Conservation (phyloP, 257 asterid species). For the Ehretia macrophylla region DNA sequence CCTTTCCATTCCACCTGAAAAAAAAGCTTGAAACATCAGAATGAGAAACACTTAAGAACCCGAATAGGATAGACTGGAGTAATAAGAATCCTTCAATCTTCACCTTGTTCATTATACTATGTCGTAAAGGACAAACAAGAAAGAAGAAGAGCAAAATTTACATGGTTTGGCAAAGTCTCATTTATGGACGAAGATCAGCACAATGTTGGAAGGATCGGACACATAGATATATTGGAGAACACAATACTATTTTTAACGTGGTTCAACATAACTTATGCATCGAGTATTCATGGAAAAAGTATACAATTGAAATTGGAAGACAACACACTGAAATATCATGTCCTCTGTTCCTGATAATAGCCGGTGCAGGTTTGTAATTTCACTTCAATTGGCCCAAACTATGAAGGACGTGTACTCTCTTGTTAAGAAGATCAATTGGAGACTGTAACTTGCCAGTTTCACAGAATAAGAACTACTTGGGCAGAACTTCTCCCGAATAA, state of each 20-base stretch:
- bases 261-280: no score
- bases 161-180: background rate
- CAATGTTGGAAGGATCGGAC: no score
- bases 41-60: no score
- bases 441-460: slow-evolving; percentile 52
- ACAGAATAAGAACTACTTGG: no score
- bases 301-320: background rate
- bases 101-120: no score
- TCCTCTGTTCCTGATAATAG: slow-evolving; percentile 51
- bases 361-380: slow-evolving; percentile 46
- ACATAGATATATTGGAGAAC: no score
- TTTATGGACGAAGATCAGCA: no score
- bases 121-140: no score
- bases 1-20: slow-evolving; percentile 59
- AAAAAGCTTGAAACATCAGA: background rate
- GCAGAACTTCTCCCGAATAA: no score
- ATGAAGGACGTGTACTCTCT: slow-evolving; percentile 20
- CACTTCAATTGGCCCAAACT: slow-evolving; percentile 24
- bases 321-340: slow-evolving; percentile 56
- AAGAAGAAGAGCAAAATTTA: background rate
- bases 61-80: no score
- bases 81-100: no score
- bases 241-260: no score
- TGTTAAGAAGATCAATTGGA: slow-evolving; percentile 44
- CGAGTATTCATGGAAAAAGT: background rate